Conservation (phyloP, 306 rosid genomes). For the Comarum palustre region DNA sequence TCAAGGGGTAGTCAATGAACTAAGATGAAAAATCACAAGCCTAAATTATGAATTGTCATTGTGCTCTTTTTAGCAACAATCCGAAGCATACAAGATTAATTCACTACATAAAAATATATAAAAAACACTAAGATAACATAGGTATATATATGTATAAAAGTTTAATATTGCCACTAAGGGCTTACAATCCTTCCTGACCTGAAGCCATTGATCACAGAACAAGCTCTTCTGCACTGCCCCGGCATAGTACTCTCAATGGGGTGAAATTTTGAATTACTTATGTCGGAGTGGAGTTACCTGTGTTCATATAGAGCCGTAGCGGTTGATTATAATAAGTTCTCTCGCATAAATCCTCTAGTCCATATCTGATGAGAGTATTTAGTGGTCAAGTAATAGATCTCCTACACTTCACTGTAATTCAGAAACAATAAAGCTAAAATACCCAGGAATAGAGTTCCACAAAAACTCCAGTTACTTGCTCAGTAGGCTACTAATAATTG, state of each 20-base stretch:
- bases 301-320: background rate
- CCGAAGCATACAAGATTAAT: background rate
- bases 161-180: background rate
- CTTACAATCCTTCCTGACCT: background rate
- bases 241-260: background rate
- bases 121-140: background rate
- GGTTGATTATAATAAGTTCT: background rate
- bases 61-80: background rate
- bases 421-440: background rate
- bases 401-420: background rate
- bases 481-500: background rate
- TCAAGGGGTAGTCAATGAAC: constrained; percentile 24
- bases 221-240: background rate
- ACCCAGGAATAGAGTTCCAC: background rate
- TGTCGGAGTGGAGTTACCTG: background rate
- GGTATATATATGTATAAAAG: background rate
- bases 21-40: constrained; percentile 5
- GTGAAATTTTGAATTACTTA: background rate
- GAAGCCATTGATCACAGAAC: background rate
- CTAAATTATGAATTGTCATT: background rate
- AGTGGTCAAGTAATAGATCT: background rate
- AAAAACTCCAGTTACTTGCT: background rate
- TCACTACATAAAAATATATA: background rate
- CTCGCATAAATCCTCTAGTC: background rate
- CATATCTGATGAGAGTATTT: background rate